Evolutionary conservation across 352 stramenopile genomes (phyloP), one percentile per base, ranked within the genome.

Genomic region (Phytopythium aichiense): DNA sequence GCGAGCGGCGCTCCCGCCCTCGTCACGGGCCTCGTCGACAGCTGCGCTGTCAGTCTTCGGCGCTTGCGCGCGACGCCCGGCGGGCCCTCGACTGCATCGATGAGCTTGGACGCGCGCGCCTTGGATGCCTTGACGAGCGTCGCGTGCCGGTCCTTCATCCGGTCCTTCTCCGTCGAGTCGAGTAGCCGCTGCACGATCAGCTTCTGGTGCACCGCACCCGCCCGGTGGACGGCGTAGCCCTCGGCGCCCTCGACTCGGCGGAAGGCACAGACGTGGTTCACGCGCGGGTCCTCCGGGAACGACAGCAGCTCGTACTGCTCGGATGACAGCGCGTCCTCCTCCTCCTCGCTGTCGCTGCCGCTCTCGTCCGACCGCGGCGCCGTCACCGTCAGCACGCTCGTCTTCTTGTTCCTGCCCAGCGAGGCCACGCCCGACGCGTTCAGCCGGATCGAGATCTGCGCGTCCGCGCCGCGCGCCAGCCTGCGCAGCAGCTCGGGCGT

Each of bases 141-240:
- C 54, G 80, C 81, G 60, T 94, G 85, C 18, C 81, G 79, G 64
- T 92, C 77, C 61, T 94, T 94, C 56, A 94, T 87, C 12, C 85
- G 85, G 52, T 80, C 75, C 66, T 94, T 92, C 68, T 94, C 85
- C 0, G 65, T 84, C 40, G 68, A 76, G 63, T 91, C 76, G 45
- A 94, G 72, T 69, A 91, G 69, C 37, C 85, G 80, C 74, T 92
- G 83, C 18, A 92, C 81, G 38, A 92, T 78, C 50, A 92, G 65
- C 68, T 94, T 94, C 68, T 94, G 84, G 64, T 87, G 73, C 54
- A 92, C 81, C 31, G 67, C 67, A 40, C 81, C 83, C 0, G 73
- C 74, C 56, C 87, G 81, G 50, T 87, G 72, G 45, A 94, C 68
- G 40, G 61, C 68, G 55, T 82, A 92, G 20, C 84, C 81, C 11